phyloP scores from a whole-genome alignment of 2,329 filamentous ascomycete genomes.

The Aspergillus aculeatus region DNA sequence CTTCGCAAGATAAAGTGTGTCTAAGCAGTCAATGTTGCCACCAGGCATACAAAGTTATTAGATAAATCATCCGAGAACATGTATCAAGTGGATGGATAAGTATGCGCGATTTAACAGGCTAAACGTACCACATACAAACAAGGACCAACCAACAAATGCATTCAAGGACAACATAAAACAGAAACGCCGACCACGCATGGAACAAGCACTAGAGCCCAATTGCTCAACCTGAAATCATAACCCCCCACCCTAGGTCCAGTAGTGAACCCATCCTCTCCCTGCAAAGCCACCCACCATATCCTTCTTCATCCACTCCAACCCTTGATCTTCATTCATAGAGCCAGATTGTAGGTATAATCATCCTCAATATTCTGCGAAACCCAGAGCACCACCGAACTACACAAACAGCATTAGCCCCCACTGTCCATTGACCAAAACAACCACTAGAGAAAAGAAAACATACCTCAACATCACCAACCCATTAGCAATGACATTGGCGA shows the following conservation, averaged over 20 bases:
- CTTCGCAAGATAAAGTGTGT: no score
- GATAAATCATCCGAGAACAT: neutral
- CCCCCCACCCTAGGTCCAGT: neutral
- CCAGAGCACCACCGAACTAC: constrained; percentile 64
- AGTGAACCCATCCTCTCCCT: constrained; percentile 1
- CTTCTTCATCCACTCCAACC: neutral
- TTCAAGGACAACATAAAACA: neutral
- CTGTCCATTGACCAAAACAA: no score
- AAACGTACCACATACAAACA: neutral
- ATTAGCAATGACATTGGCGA: constrained; percentile 66
- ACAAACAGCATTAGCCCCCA: constrained; percentile 23
- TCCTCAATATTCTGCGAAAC: constrained; percentile 72
- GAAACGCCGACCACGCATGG: neutral
- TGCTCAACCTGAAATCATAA: neutral
- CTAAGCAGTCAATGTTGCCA: no score
- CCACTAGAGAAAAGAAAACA: constrained; percentile 22
- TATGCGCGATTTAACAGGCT: neutral
- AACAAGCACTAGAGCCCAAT: neutral
- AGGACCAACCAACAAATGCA: neutral
- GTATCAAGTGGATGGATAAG: neutral
- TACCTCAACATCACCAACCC: constrained; percentile 66
- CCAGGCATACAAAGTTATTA: no score
- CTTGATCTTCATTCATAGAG: constrained; percentile 47
- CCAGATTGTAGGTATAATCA: constrained; percentile 69
- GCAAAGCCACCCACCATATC: neutral